Base-by-base conservation (phyloP, 441 rosid genomes). In the Pelargonium australe region DNA sequence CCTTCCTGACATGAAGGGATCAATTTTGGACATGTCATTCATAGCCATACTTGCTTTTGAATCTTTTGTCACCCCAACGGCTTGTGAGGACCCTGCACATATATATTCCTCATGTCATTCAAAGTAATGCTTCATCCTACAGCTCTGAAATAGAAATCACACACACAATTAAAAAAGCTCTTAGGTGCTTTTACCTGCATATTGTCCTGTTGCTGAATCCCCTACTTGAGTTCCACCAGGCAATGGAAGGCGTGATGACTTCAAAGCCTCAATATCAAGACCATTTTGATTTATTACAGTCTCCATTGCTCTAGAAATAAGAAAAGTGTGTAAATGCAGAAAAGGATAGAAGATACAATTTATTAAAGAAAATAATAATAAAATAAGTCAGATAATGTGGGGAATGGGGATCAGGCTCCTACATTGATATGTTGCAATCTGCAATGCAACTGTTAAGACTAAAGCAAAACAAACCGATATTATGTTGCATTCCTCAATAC, bases 211-310 rank as follows among this genome's bases (percentile, higher is more conserved):
- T 13, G 84, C 72, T 67, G 95, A 83, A 81, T 92, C 96, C 70
- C 88, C 95, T 19, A 75, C 80, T 81, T 85, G 97, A 80, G 83
- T 65, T 65, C 92, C 95, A 73, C 89, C 81, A 16, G 92, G 72
- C 47, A 80, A 68, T 68, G 95, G 90, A 82, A 84, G 85, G 64
- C 91, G 86, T 4, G 95, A 83, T 63, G 96, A 79, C 84, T 79
- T 90, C 84, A 95, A 77, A 69, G 92, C 89, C 76, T 95, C 99
- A 60, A 90, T 82, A 86, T 95, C 98, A 77, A 95, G 90, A 75
- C 96, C 94, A 65, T 95, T 84, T 72, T 85, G 97, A 80, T 76
- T 95, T 71, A 92, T 87, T 43, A 95, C 98, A 73, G 99, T 95
- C 83, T 92, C 99, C 99, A 95, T 95, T 65, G 99, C 99, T 92